Conservation (phyloP, 345 rosid genomes). For the Dipteronia sinensis region DNA sequence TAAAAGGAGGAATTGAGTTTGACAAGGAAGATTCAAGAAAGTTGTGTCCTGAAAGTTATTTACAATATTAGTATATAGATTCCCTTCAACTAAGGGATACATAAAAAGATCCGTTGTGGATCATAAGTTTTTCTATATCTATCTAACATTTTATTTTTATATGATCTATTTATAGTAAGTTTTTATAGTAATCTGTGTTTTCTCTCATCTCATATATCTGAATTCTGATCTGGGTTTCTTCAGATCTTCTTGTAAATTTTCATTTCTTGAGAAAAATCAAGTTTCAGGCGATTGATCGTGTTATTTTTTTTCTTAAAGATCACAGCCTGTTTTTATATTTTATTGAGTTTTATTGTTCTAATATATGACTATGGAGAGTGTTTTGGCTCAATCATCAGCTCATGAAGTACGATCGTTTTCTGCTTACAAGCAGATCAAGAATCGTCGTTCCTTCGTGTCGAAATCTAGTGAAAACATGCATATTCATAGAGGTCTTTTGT, state of each 20-base stretch:
- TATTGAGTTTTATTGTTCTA: background rate
- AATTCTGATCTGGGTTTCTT: background rate
- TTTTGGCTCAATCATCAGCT: slow-evolving; percentile 21
- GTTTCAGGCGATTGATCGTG: slow-evolving; percentile 37
- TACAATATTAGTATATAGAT: background rate
- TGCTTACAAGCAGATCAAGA: slow-evolving; percentile 42
- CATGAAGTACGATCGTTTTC: slow-evolving; percentile 35
- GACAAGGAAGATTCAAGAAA: background rate
- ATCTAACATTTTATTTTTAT: too few species aligned
- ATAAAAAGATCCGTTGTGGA: slow-evolving; percentile 14
- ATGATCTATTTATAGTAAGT: too few species aligned
- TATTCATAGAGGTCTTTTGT: slow-evolving; percentile 36
- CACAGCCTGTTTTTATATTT: slow-evolving; percentile 27
- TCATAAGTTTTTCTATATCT: background rate
- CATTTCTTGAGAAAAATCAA: background rate
- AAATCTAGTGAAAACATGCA: slow-evolving; percentile 42
- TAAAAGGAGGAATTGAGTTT: slow-evolving; percentile 30
- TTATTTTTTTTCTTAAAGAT: slow-evolving; percentile 37
- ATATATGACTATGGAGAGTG: slow-evolving; percentile 44
- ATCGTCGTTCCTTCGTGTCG: slow-evolving; percentile 39
- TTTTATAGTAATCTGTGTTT: too few species aligned
- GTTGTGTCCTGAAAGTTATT: background rate
- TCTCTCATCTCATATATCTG: too few species aligned
- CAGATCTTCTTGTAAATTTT: background rate
- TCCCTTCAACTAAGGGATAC: slow-evolving; percentile 4